Conservation (phyloP, 331 rosid genomes). For the Rhamnella rubrinervis region DNA sequence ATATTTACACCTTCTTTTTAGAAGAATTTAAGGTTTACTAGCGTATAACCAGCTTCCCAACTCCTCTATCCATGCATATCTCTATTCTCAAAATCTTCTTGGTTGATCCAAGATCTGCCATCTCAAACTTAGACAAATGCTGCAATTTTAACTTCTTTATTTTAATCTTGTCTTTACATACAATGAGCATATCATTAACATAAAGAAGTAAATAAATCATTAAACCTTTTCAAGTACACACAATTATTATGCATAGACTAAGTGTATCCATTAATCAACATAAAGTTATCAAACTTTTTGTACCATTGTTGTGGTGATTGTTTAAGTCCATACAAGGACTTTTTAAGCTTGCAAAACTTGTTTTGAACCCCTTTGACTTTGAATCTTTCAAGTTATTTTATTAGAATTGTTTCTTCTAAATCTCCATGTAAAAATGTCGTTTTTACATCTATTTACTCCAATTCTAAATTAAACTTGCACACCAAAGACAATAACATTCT, state of each 20-base stretch:
- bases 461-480: neutral
- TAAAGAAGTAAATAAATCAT: neutral
- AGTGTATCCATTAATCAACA: neutral
- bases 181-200: conserved; percentile 2
- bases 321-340: neutral
- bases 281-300: neutral
- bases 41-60: neutral
- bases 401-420: neutral
- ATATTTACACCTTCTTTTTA: too few relatives aligned
- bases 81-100: neutral
- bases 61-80: neutral
- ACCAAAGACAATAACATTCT: neutral
- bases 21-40: too few relatives aligned
- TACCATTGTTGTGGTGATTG: neutral
- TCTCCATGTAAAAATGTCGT: neutral
- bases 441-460: neutral
- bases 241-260: neutral
- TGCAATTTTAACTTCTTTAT: neutral
- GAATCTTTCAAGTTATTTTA: neutral
- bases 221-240: neutral
- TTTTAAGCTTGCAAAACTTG: neutral
- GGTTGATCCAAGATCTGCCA: neutral
- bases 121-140: neutral
- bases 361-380: neutral
- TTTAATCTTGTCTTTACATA: neutral